Evolutionary conservation across 768 basidiomycete genomes (phyloP).

Genomic region (Melanogaster broomeanus): DNA sequence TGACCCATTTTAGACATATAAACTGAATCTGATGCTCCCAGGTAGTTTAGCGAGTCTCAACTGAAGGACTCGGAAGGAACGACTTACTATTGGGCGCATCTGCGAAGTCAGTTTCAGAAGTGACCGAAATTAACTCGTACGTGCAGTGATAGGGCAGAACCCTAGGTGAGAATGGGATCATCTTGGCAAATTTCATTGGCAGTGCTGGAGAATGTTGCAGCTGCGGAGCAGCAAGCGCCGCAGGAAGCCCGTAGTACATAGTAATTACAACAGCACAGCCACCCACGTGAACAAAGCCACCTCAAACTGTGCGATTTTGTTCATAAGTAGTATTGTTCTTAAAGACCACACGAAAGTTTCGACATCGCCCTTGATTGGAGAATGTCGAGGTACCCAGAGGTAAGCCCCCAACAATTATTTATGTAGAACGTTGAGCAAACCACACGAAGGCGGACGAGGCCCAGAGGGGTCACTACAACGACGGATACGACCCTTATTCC

Average conservation of each 20-base stretch:
- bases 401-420: slow-evolving; percentile 18
- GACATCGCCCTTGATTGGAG: background rate
- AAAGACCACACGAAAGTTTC: background rate
- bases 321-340: slow-evolving; percentile 4
- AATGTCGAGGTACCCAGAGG: slow-evolving; percentile 47
- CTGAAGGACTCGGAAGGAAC: no score
- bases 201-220: no score
- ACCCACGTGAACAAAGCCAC: slow-evolving; percentile 1
- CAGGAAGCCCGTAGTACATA: no score
- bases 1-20: no score
- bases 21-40: no score
- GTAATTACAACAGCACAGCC: slow-evolving; percentile 13
- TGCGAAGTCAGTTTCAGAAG: no score
- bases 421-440: slow-evolving; percentile 1
- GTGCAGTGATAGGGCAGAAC: no score
- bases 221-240: background rate
- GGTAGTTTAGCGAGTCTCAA: no score
- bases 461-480: slow-evolving; percentile 64
- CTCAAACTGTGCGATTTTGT: background rate
- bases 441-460: slow-evolving; percentile 60
- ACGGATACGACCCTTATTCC: slow-evolving; percentile 59
- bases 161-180: no score
- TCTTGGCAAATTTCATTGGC: no score
- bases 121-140: no score
- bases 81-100: no score